A percentile compares a stretch with the other conserved stretches of the same genome.
These are phyloP conservation scores for Holtermanniella nyarrowii DNA, from an alignment of 768 basidiomycete genomes.

Conservation along the genomic window DNA sequence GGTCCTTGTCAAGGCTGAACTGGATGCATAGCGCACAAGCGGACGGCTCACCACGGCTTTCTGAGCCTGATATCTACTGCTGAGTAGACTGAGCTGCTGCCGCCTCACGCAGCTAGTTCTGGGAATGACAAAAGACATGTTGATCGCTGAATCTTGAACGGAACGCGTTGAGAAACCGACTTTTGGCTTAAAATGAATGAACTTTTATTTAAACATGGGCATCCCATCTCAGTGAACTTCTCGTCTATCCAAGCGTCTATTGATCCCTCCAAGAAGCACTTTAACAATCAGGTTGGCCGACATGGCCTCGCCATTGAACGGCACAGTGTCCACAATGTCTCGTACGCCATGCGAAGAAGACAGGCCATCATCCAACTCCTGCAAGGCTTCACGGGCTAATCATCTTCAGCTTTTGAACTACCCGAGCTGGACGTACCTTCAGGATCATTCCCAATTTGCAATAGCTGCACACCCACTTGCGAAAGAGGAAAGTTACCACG, in stretches of 20 bases:
- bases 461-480: conserved; percentile 61
- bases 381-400: conserved; percentile 43
- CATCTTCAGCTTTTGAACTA: background rate
- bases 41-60: no score
- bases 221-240: no score
- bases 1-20: background rate
- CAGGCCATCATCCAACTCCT: conserved; percentile 56
- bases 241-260: conserved; percentile 47
- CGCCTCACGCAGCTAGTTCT: no score
- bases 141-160: no score
- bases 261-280: conserved; percentile 58
- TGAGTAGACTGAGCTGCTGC: no score
- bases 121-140: no score
- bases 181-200: no score
- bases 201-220: no score
- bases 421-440: conserved; percentile 16
- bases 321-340: conserved; percentile 66
- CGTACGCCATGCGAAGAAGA: conserved; percentile 40
- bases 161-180: no score
- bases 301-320: conserved; percentile 45
- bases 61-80: no score
- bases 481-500: conserved; percentile 47
- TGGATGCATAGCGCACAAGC: no score
- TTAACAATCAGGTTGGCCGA: conserved; percentile 51
- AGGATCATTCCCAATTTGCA: conserved; percentile 52